Evolutionary conservation across 1,284 basidiomycete species (phyloP).

Genomic region (Sutorius eximius): DNA sequence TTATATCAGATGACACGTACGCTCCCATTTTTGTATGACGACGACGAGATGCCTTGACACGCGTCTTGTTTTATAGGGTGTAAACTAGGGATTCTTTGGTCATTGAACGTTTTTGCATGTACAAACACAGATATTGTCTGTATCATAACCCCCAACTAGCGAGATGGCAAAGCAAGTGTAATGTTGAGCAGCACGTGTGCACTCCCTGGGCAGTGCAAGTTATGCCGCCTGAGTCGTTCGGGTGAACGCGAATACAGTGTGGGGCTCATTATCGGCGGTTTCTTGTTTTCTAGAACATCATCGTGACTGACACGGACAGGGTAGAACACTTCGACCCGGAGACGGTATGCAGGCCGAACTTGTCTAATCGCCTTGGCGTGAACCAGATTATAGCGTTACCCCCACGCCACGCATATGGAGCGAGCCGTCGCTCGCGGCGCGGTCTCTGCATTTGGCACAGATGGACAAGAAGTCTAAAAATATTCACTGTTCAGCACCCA

Average conservation of each 20-base stretch:
- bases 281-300: neutral
- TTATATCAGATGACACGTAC: slow-evolving; percentile 43
- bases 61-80: slow-evolving; percentile 16
- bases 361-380: neutral
- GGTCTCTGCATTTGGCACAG: neutral
- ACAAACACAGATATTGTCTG: slow-evolving; percentile 17
- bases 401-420: neutral
- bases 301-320: neutral
- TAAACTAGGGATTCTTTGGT: slow-evolving; percentile 14
- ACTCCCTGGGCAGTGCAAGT: neutral
- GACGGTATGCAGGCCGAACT: neutral
- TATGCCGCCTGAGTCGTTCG: neutral
- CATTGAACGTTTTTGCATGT: slow-evolving; percentile 20
- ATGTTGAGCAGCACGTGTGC: neutral
- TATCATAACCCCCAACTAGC: slow-evolving; percentile 20
- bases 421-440: neutral
- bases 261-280: neutral
- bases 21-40: slow-evolving; percentile 18
- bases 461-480: neutral
- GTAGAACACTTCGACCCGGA: neutral
- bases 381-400: neutral
- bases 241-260: neutral
- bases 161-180: slow-evolving; percentile 3
- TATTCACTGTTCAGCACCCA: neutral
- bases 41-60: neutral